Conservation (phyloP, 1,284 basidiomycete species). For the Neonothopanus nambi region DNA sequence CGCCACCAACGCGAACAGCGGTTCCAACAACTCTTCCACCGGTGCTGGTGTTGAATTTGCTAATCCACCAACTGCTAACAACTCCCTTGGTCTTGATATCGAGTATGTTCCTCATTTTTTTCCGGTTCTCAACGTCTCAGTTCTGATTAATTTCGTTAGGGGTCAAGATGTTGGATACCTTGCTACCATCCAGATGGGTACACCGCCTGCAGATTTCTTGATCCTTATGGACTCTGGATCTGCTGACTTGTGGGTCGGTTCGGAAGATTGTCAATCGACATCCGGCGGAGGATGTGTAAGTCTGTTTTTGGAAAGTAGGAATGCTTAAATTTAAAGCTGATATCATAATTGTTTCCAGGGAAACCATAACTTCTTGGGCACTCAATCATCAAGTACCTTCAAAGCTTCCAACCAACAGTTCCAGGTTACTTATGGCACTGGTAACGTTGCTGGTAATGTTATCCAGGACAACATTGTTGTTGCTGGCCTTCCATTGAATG, state of each 20-base stretch:
- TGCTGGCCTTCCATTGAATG: constrained; percentile 61
- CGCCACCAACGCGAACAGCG: constrained; percentile 14
- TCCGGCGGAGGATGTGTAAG: constrained; percentile 53
- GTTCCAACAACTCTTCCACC: constrained; percentile 11
- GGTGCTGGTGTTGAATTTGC: constrained; percentile 45
- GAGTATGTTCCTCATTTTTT: constrained; percentile 43
- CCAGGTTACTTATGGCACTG: constrained; percentile 77
- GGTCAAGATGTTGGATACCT: constrained; percentile 58
- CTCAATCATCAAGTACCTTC: constrained; percentile 67
- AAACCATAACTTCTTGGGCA: constrained; percentile 70
- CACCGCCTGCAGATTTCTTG: constrained; percentile 69
- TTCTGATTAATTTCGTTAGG: constrained; percentile 24
- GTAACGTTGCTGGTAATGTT: constrained; percentile 67
- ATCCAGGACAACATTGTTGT: constrained; percentile 68
- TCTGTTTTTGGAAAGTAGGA: constrained; percentile 17
- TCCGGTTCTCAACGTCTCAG: not conserved
- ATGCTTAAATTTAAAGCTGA: constrained; percentile 2
- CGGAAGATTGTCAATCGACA: constrained; percentile 50
- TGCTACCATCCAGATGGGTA: constrained; percentile 76
- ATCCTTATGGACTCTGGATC: constrained; percentile 87
- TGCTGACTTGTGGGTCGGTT: constrained; percentile 81
- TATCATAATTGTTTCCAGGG: constrained; percentile 38
- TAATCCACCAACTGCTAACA: constrained; percentile 47
- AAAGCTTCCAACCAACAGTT: constrained; percentile 55
- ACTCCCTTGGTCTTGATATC: constrained; percentile 75